These are phyloP conservation scores for Truncatella angustata DNA, from an alignment of 2,329 filamentous ascomycete genomes.

Conservation along the genomic window DNA sequence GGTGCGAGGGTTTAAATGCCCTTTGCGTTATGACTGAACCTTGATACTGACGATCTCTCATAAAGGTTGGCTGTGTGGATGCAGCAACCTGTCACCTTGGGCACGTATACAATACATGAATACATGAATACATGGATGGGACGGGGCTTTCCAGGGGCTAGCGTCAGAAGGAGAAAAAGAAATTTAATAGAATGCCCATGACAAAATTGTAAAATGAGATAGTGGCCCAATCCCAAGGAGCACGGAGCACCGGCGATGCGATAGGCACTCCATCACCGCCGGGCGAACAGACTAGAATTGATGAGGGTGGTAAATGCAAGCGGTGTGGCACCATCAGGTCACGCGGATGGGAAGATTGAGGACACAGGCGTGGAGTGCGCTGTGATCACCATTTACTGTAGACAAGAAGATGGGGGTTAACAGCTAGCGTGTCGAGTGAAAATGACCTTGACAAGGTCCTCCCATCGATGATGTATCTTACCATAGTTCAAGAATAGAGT, in stretches of 20 bases:
- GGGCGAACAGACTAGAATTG: constrained; percentile 4
- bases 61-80: constrained; percentile 15
- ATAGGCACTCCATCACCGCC: constrained; percentile 8
- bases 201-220: constrained; percentile 9
- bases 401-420: background rate
- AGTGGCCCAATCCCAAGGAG: constrained; percentile 8
- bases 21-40: constrained; percentile 3
- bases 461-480: background rate
- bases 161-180: constrained; percentile 3
- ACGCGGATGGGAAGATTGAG: constrained; percentile 3
- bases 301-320: constrained; percentile 5
- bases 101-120: background rate
- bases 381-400: constrained; percentile 1
- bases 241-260: background rate
- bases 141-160: background rate
- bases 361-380: background rate
- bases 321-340: constrained; percentile 10
- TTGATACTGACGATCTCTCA: constrained; percentile 17
- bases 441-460: background rate
- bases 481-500: no score
- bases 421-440: background rate
- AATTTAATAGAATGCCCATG: background rate
- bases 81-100: constrained; percentile 15
- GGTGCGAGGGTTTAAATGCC: constrained; percentile 13
- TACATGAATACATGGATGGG: background rate